Evolutionary conservation across 495 filamentous ascomycete species (phyloP).

Genomic region (Terfezia boudieri): DNA sequence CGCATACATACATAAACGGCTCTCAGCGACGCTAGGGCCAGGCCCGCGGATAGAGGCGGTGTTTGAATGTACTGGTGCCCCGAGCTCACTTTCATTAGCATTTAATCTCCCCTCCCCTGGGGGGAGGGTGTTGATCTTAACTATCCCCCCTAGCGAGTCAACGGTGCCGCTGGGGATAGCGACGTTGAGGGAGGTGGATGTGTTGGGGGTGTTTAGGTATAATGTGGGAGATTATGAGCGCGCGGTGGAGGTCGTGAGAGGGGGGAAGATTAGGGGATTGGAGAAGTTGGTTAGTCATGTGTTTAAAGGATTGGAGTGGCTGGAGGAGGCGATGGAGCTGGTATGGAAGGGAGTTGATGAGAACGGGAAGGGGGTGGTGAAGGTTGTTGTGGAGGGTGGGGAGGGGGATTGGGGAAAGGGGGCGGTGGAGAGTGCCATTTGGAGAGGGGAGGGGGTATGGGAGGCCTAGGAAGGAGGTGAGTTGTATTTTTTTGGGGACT

Average conservation of each 20-base stretch:
- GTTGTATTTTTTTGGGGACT: too few relatives aligned
- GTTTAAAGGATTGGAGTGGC: slow-evolving; percentile 40
- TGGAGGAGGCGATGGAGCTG: slow-evolving; percentile 51
- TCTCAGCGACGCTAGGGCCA: slow-evolving; percentile 26
- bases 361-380: slow-evolving; percentile 28
- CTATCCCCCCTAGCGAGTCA: slow-evolving; percentile 84
- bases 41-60: slow-evolving; percentile 46
- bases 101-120: slow-evolving; percentile 66
- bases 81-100: slow-evolving; percentile 61
- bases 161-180: slow-evolving; percentile 68
- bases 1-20: slow-evolving; percentile 32
- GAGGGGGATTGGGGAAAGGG: slow-evolving; percentile 11
- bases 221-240: slow-evolving; percentile 56
- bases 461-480: too few relatives aligned
- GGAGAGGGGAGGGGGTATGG: neutral
- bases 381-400: slow-evolving; percentile 66
- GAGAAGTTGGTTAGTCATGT: slow-evolving; percentile 56
- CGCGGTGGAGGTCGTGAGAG: slow-evolving; percentile 51
- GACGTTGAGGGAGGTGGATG: slow-evolving; percentile 70
- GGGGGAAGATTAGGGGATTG: slow-evolving; percentile 31
- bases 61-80: slow-evolving; percentile 84
- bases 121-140: slow-evolving; percentile 66
- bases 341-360: slow-evolving; percentile 64
- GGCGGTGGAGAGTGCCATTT: slow-evolving; percentile 1
- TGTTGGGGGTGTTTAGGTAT: slow-evolving; percentile 82